Base-by-base conservation (phyloP, 2,329 filamentous ascomycete genomes). In the Pestalotiopsis fici region DNA sequence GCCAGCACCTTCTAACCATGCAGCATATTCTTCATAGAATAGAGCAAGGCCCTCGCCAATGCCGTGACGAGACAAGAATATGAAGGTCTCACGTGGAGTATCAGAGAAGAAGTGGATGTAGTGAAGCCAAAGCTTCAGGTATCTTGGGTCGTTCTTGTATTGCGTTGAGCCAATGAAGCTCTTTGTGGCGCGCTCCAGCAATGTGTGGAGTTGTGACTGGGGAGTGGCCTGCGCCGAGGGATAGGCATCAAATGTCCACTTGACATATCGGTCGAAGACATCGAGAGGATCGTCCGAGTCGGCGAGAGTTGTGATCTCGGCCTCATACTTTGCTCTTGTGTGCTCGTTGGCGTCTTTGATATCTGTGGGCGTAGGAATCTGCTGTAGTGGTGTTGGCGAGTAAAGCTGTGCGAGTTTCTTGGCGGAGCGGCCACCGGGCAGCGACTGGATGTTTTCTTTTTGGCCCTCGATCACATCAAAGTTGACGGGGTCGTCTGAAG, bases 11-110 rank as follows among this genome's bases (percentile, higher is more conserved):
- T 99, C 96, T 6, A 99, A 84, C 93, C 95, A 98, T 1, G 90
- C 92, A 1, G 96, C 95, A 77, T 97, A 99, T 76, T 98, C 96
- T 78, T 99, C 96, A 80, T 99, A 99, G 79, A 94, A 99, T 3
- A 98, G 83, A 1, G 96, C 96, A 2, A 99, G 86, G 0, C 86
- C 85, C 75, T 98, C 94, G 69, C 95, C 96, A 68, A 99, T 93
- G 70, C 86, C 87, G 77, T 99, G 94, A 63, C 95, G 92, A 13
- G 95, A 91, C 43, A 99, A 86, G 76, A 97, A 99, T 59, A 96
- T 90, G 77, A 95, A 99, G 0, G 93, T 94, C 80, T 99, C 96
- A 64, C 95, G 90, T 2, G 95, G 95, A n/a, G 93, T 86, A 77
- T 98, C 96, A 4, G 93, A 93, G 81, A 98, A 98, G 74, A 98